phyloP scores from a whole-genome alignment of 768 basidiomycete species.

The Pulveroboletus sp. region DNA sequence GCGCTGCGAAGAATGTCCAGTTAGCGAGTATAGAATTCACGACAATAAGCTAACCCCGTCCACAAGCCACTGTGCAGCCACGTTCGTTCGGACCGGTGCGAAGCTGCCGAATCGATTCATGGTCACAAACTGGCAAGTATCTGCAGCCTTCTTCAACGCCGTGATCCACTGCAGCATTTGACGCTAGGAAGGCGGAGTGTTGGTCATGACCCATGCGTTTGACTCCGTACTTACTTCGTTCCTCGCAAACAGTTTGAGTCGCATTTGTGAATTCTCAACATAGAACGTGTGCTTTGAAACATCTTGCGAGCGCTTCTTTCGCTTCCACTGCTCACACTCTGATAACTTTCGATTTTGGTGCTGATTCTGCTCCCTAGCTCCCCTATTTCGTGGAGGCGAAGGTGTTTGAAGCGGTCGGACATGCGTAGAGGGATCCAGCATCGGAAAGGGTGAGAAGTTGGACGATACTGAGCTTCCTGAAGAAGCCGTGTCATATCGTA shows the following conservation, averaged over 20 bases:
- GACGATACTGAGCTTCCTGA: slow-evolving; percentile 38
- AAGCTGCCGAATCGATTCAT: slow-evolving; percentile 91
- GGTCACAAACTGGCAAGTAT: slow-evolving; percentile 70
- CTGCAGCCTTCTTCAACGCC: slow-evolving; percentile 75
- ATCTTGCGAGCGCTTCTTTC: slow-evolving; percentile 47
- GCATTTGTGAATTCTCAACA: slow-evolving; percentile 86
- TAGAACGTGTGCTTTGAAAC: slow-evolving; percentile 95
- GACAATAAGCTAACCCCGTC: slow-evolving; percentile 67
- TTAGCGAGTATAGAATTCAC: not conserved
- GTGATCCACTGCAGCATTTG: slow-evolving; percentile 98
- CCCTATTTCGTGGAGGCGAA: slow-evolving; percentile 12
- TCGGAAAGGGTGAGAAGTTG: slow-evolving; percentile 42
- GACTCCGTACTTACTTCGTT: slow-evolving; percentile 55
- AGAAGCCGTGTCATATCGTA: slow-evolving; percentile 17
- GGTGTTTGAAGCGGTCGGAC: slow-evolving; percentile 45
- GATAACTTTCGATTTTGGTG: slow-evolving; percentile 12
- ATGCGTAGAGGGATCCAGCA: slow-evolving; percentile 82
- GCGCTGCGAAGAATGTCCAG: slow-evolving; percentile 45
- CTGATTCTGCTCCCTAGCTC: slow-evolving; percentile 13
- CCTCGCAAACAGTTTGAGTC: slow-evolving; percentile 78
- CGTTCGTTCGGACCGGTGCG: slow-evolving; percentile 87
- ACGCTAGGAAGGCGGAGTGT: slow-evolving; percentile 42
- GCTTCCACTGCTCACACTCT: slow-evolving; percentile 41
- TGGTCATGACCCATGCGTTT: not conserved
- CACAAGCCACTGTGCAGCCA: slow-evolving; percentile 96